Conservation (phyloP, 306 rosid species). For the Clitoria ternatea region DNA sequence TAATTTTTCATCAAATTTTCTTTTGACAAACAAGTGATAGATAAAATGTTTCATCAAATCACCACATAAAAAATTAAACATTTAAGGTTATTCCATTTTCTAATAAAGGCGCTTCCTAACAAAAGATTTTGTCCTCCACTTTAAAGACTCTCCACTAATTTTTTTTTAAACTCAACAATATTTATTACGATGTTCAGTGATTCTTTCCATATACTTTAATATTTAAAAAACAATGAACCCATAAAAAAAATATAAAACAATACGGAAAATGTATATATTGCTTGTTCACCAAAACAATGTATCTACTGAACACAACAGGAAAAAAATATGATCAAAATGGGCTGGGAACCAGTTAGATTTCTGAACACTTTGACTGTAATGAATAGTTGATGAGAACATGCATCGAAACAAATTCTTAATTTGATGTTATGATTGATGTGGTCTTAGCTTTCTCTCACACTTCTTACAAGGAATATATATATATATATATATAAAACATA, state of each 20-base stretch:
- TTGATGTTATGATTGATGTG: slow-evolving; percentile 29
- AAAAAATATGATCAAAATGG: background rate
- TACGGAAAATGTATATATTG: background rate
- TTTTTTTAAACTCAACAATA: too few relatives aligned
- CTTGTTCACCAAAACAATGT: background rate
- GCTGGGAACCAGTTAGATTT: background rate
- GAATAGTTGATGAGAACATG: background rate
- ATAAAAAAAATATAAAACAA: background rate
- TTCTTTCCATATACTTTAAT: background rate
- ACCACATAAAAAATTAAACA: too few relatives aligned
- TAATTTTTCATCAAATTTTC: too few relatives aligned
- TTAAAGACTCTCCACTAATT: too few relatives aligned
- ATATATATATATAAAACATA: background rate
- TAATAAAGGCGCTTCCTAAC: too few relatives aligned
- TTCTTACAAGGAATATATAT: background rate
- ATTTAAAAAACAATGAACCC: background rate
- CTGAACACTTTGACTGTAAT: slow-evolving; percentile 35
- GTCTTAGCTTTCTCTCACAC: slow-evolving; percentile 21
- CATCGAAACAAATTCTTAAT: background rate
- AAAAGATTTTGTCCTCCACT: too few relatives aligned
- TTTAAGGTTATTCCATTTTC: too few relatives aligned
- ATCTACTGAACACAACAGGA: background rate
- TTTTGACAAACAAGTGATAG: too few relatives aligned
- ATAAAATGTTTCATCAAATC: too few relatives aligned
- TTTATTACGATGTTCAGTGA: too few relatives aligned